Evolutionary conservation across 192 early-diverging fungal species (phyloP), one percentile per base, ranked within the genome.

Genomic region (Podila verticillata): DNA sequence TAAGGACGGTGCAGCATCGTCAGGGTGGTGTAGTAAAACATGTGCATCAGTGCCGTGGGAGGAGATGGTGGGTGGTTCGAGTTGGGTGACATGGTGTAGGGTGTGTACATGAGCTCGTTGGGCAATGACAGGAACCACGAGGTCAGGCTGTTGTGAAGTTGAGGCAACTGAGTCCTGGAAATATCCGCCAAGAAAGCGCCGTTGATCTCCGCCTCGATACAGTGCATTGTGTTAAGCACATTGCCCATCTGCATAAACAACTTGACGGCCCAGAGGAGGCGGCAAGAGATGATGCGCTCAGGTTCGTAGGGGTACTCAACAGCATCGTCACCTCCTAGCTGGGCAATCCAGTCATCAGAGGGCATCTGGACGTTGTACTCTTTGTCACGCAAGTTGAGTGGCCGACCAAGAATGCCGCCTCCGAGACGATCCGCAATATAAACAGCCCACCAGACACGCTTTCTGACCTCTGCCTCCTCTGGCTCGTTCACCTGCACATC

Each of bases 1-100:
- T 87, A 90, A 3, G 89, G 85, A 24, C 87, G 84, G 59, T 90
- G 89, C 31, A 90, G 47, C 68, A 90, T 73, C 30, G 86, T 90
- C 30, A 90, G 57, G 20, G 78, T 77, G 0, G 89, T 88, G 59
- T 88, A 86, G 61, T 90, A 90, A 34, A 87, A 68, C 78, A 87
- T 86, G 54, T 90, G 89, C 65, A 85, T 70, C 34, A 68, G 24
- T 3, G 81, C 64, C 44, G 84, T 85, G 0, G 80, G 66, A 13
- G 84, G 67, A 1, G 79, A 71, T 32, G 71, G 66, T 26, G 74
- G 74, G 51, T 84, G 67, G 49, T 84, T 74, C 34, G 79, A 75
- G 63, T 73, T 74, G 26, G 84, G 84, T 7, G 77, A 80, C 77
- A 80, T 80, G 19, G 77, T 80, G 29, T 80, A 80, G 1, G 77